Conservation (phyloP, 352 stramenopile species). For the Globisporangium radiosum region DNA sequence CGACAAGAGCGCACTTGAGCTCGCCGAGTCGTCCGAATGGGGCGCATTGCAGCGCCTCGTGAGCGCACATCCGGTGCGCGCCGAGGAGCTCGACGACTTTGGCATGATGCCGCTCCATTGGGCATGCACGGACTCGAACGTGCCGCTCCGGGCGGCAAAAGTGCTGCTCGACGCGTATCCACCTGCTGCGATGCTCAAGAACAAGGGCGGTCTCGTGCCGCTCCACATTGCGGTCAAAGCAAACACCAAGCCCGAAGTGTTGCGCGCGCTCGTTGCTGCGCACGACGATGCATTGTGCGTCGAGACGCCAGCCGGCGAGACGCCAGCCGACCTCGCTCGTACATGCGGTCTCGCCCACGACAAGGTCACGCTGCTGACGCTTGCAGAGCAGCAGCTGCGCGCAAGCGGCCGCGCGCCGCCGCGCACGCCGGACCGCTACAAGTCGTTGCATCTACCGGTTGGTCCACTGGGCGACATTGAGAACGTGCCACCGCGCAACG, state of each 20-base stretch:
- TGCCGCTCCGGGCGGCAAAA: conserved; percentile 10
- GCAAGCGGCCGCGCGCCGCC: conserved; percentile 34
- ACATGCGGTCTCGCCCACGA: conserved; percentile 40
- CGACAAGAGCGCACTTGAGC: conserved; percentile 48
- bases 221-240: conserved; percentile 83
- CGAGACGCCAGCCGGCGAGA: conserved; percentile 70
- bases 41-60: conserved; percentile 56
- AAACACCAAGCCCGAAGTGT: conserved; percentile 55
- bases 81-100: conserved; percentile 32
- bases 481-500: conserved; percentile 2
- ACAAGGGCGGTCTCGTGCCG: conserved; percentile 71
- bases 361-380: conserved; percentile 39
- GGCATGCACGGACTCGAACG: no score
- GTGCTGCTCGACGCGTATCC: conserved; percentile 61
- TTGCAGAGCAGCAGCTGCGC: conserved; percentile 38
- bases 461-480: conserved; percentile 2
- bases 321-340: conserved; percentile 51
- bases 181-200: conserved; percentile 44
- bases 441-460: conserved; percentile 17
- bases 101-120: conserved; percentile 42
- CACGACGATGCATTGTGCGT: conserved; percentile 48
- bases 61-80: conserved; percentile 18
- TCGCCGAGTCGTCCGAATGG: conserved; percentile 72
- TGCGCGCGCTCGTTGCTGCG: conserved; percentile 42
- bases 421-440: conserved; percentile 43